phyloP scores from a whole-genome alignment of 768 basidiomycete species.

The Lactarius sanguifluus region DNA sequence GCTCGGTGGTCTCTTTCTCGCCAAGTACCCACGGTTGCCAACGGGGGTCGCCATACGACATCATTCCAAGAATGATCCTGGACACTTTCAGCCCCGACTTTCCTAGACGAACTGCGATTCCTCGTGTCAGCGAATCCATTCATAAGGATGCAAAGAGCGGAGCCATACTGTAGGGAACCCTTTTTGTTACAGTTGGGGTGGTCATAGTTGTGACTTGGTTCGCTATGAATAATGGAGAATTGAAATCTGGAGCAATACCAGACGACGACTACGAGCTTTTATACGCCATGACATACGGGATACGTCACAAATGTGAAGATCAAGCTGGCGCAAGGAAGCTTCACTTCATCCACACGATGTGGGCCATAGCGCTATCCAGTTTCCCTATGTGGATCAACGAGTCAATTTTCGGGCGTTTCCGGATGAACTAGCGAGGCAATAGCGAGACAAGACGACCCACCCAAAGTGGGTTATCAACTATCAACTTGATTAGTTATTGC shows the following conservation, averaged over 20 bases:
- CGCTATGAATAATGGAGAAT: background rate
- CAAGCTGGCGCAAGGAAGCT: background rate
- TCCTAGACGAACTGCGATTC: constrained; percentile 35
- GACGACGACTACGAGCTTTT: background rate
- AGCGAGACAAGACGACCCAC: too few species aligned
- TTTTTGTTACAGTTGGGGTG: constrained; percentile 12
- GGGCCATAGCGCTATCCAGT: background rate
- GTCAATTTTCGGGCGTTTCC: too few species aligned
- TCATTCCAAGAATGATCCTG: constrained; percentile 61
- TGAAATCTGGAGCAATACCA: background rate
- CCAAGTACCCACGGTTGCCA: constrained; percentile 38
- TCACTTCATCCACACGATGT: background rate
- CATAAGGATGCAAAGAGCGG: background rate
- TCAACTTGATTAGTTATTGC: too few species aligned
- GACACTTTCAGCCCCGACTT: constrained; percentile 64
- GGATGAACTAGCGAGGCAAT: too few species aligned
- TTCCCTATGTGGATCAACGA: background rate
- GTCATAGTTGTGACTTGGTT: constrained; percentile 14
- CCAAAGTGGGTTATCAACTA: too few species aligned
- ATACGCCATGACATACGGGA: background rate
- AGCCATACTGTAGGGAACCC: constrained; percentile 15
- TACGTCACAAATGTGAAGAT: background rate
- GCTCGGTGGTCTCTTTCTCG: constrained; percentile 34
- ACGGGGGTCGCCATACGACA: constrained; percentile 49
- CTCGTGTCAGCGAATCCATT: background rate